Percentiles rank a stretch among this genome's conserved stretches.
Evolutionary conservation across 192 early-diverging fungal species (phyloP).

Genomic region (Coemansia sp.): DNA sequence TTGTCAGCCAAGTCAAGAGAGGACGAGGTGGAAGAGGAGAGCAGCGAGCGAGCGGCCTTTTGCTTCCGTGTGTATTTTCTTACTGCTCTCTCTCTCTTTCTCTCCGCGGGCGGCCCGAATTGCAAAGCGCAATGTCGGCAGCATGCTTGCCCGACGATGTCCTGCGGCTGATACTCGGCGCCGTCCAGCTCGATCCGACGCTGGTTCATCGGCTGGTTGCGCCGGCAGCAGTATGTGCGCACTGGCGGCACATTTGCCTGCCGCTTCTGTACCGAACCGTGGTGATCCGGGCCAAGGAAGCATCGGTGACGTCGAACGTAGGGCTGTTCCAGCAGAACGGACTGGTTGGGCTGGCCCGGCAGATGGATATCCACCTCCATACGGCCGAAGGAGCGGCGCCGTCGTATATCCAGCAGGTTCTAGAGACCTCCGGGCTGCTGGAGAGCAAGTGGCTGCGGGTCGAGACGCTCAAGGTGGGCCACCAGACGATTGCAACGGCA

Average conservation of each 20-base stretch:
- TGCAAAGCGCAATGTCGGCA: not conserved
- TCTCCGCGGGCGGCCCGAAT: too few relatives aligned
- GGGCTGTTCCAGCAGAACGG: not conserved
- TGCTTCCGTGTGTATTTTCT: too few relatives aligned
- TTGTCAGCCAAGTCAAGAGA: not conserved
- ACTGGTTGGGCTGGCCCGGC: not conserved
- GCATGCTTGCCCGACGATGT: not conserved
- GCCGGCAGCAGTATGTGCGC: not conserved
- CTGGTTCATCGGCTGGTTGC: not conserved
- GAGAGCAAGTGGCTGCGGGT: not conserved
- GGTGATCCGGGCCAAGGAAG: not conserved
- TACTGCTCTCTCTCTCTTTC: too few relatives aligned
- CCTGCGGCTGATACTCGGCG: not conserved
- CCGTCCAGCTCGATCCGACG: not conserved
- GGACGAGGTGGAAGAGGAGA: not conserved
- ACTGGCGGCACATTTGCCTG: constrained; percentile 4
- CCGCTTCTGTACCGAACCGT: constrained; percentile 2
- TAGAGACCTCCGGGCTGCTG: not conserved
- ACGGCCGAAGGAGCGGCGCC: not conserved
- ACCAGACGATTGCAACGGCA: not conserved
- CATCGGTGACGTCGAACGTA: not conserved
- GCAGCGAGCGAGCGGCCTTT: too few relatives aligned
- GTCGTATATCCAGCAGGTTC: not conserved
- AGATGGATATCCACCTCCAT: not conserved
- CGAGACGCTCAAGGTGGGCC: not conserved